phyloP scores from a whole-genome alignment of 108 stramenopile species.

The Cyclotella distinguenda region DNA sequence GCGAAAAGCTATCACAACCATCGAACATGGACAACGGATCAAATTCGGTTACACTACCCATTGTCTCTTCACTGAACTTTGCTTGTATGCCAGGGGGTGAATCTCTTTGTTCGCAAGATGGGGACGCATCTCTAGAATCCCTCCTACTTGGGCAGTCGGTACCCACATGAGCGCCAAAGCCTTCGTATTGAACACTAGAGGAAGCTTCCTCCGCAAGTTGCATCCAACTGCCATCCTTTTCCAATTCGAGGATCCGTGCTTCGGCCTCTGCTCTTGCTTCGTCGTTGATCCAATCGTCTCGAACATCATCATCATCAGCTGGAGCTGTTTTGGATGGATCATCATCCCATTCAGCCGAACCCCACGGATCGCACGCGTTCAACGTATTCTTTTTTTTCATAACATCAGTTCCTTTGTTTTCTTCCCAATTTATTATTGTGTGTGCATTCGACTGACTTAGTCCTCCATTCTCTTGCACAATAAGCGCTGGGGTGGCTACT shows the following conservation, averaged over 20 bases:
- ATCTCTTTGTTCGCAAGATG: not conserved
- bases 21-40: conserved; percentile 49
- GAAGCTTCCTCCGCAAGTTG: not conserved
- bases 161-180: conserved; percentile 21
- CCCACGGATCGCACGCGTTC: not conserved
- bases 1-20: conserved; percentile 16
- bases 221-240: not conserved
- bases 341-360: conserved; percentile 3
- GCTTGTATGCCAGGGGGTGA: conserved; percentile 7
- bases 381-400: not conserved
- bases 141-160: conserved; percentile 12
- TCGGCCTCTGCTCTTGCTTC: conserved; percentile 11
- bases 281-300: not conserved
- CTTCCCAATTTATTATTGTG: conserved; percentile 17
- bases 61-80: conserved; percentile 33
- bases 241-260: not conserved
- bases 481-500: not conserved
- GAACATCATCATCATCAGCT: not conserved
- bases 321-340: not conserved
- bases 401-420: not conserved
- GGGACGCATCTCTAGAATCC: conserved; percentile 20
- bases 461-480: not conserved
- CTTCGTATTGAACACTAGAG: conserved; percentile 24
- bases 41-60: conserved; percentile 38
- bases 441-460: not conserved